These are phyloP conservation scores for Mycena rosella DNA, from an alignment of 768 basidiomycete species.

Conservation along the genomic window DNA sequence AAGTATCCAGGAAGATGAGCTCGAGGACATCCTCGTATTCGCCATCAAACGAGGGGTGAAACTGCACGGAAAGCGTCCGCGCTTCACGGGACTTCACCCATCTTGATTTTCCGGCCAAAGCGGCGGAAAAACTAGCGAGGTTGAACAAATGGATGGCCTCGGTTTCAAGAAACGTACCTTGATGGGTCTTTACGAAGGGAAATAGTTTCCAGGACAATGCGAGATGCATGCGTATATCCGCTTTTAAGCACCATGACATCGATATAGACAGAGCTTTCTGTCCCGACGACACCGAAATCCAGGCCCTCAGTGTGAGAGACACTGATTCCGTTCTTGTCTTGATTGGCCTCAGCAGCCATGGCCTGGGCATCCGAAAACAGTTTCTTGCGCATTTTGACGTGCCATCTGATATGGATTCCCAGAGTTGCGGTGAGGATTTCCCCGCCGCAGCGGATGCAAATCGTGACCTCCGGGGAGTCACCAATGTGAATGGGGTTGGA, in stretches of 20 bases:
- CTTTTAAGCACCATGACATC: conserved; percentile 46
- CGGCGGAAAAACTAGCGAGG: conserved; percentile 47
- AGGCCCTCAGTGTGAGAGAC: conserved; percentile 56
- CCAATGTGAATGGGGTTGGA: not conserved
- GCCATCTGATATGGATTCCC: conserved; percentile 46
- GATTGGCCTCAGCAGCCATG: conserved; percentile 55
- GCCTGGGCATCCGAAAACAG: conserved; percentile 46
- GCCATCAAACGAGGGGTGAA: conserved; percentile 55
- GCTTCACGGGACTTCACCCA: conserved; percentile 42
- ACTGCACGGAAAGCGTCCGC: conserved; percentile 46
- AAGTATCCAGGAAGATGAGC: conserved; percentile 56
- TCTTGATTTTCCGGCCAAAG: conserved; percentile 46
- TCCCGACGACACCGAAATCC: conserved; percentile 62
- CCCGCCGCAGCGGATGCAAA: conserved; percentile 33
- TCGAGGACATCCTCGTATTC: conserved; percentile 63
- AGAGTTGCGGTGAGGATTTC: conserved; percentile 40
- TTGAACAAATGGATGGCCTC: not conserved
- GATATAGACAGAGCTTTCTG: conserved; percentile 43
- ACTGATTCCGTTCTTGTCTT: conserved; percentile 61
- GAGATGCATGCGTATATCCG: conserved; percentile 27
- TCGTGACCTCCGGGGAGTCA: not conserved
- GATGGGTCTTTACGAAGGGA: conserved; percentile 20
- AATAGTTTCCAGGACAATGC: conserved; percentile 31
- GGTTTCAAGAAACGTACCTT: conserved; percentile 16
- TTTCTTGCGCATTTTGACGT: conserved; percentile 41